Evolutionary conservation across 2,329 filamentous ascomycete species (phyloP).

Genomic region (Tolypocladium amazonense): DNA sequence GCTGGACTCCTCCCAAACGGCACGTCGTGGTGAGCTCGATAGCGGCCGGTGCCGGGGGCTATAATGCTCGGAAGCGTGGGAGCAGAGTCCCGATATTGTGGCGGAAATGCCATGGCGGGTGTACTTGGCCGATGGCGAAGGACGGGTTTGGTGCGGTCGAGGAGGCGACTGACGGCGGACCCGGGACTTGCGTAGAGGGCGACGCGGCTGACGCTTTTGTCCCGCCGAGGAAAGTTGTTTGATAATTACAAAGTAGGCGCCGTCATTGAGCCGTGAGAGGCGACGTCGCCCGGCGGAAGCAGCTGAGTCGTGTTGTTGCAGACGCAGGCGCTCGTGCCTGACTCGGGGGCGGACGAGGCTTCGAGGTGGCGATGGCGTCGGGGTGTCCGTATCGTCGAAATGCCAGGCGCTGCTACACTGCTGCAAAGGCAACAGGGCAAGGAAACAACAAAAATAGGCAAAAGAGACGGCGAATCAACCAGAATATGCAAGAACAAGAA

Average conservation of each 20-base stretch:
- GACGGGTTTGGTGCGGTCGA: neutral
- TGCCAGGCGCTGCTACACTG: neutral
- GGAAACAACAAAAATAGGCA: neutral
- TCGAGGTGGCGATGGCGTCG: constrained; percentile 15
- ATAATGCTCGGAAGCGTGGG: constrained; percentile 26
- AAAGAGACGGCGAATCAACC: neutral
- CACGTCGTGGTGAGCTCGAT: constrained; percentile 19
- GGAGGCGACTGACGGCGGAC: neutral
- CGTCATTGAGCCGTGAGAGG: neutral
- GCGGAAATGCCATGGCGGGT: constrained; percentile 24
- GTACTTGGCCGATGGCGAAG: neutral
- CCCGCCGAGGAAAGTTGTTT: neutral
- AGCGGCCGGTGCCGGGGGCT: constrained; percentile 18
- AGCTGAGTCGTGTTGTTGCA: neutral
- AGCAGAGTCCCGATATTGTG: constrained; percentile 23
- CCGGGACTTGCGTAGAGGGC: neutral
- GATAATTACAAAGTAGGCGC: neutral
- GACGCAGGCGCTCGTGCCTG: constrained; percentile 2
- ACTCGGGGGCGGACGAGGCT: constrained; percentile 11
- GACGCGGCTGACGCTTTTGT: neutral
- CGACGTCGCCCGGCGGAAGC: neutral
- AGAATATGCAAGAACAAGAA: neutral
- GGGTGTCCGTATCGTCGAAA: constrained; percentile 11
- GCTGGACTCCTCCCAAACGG: constrained; percentile 23
- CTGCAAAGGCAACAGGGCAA: neutral